These are phyloP conservation scores for Suillus bovinus DNA, from an alignment of 768 basidiomycete species.

Conservation along the genomic window DNA sequence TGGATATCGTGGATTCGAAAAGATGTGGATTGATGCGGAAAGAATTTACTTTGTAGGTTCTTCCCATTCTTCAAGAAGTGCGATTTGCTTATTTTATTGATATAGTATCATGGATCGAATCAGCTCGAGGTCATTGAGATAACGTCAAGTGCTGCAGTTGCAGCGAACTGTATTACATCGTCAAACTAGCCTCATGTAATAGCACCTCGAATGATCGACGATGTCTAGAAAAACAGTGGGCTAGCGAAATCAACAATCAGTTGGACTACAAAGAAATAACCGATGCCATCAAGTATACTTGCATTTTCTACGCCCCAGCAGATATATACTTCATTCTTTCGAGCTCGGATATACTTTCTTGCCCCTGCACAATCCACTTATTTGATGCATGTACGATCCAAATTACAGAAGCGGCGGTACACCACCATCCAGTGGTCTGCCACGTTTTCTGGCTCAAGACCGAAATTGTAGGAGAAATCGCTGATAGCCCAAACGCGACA, in stretches of 20 bases:
- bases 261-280: not conserved
- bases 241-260: not conserved
- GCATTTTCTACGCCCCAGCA: constrained; percentile 45
- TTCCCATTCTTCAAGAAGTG: not conserved
- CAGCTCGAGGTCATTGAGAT: not conserved
- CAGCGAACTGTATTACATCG: not conserved
- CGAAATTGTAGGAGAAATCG: constrained; percentile 50
- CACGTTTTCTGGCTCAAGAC: constrained; percentile 49
- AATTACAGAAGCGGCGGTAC: constrained; percentile 42
- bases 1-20: not conserved
- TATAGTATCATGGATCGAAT: not conserved
- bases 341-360: constrained; percentile 48
- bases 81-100: not conserved
- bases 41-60: constrained; percentile 1
- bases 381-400: constrained; percentile 47
- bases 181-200: not conserved
- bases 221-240: not conserved
- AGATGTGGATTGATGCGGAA: not conserved
- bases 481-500: constrained; percentile 40
- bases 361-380: constrained; percentile 44
- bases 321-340: constrained; percentile 56
- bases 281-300: not conserved
- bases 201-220: not conserved
- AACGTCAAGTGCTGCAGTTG: not conserved
- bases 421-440: constrained; percentile 59